Base-by-base conservation (phyloP, 2,329 filamentous ascomycete species). In the Talaromyces sp. region DNA sequence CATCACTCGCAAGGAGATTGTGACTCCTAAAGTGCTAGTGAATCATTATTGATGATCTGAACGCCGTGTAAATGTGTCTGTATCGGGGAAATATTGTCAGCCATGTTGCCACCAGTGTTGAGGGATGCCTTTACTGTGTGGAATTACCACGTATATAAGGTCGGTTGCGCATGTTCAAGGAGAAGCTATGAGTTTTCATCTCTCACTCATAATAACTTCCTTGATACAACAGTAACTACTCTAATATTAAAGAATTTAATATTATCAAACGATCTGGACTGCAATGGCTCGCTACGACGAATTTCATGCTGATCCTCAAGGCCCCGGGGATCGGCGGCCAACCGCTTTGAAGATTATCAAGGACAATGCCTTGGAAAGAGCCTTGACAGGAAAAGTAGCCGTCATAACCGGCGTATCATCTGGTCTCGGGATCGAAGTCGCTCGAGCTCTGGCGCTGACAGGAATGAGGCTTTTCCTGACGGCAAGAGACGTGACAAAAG, bases 391-490 rank as follows among this genome's bases (percentile, higher is more conserved):
- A 2, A 61, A 61, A 11, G 41, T 32, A 2, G 53, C 57, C 4
- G 53, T 57, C n/a, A 21, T 61, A 2, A 54, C 54, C 4, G 55
- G 59, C 17, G 54, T 54, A n/a, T 57, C 59, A 24, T 51, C 51
- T n/a, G 59, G 59, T 7, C 56, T 61, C 3, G 59, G 59, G 1
- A 17, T 57, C 29, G 59, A 61, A 24, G 57, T 55, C 11, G 55
- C 38, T 11, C 59, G 55, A 2, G 59, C 59, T 24, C 51, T 61
- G 17, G 54, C 56, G 17, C 12, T 35, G 14, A 46, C 59, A 3
- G 59, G 59, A 3, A 55, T 55, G n/a, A 55, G 48, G 24, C 54
- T 61, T 12, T 61, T 57, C 32, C 53, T 61, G n/a, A 61, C 59
- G 41, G 59, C 19, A 29, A 57, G 19, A 48, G 35, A 17, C 35